Conservation (phyloP, 306 rosid genomes). For the Corylus heterophylla region DNA sequence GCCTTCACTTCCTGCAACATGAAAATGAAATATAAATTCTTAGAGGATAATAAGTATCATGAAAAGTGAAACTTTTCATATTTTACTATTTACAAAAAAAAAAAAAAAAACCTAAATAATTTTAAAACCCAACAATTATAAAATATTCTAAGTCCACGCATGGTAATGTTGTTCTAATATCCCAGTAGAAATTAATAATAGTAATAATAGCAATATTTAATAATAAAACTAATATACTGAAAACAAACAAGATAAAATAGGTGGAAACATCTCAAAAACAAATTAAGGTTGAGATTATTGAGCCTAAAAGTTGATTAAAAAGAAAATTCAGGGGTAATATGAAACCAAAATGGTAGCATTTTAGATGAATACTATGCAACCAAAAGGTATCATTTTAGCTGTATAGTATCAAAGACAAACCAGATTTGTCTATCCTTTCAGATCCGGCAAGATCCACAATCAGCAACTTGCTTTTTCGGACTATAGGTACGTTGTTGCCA, state of each 20-base stretch:
- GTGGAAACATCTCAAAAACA: background rate
- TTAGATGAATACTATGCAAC: background rate
- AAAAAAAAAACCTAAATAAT: background rate
- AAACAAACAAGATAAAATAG: background rate
- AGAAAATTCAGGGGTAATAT: background rate
- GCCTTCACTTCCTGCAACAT: conserved; percentile 67
- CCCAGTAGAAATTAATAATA: background rate
- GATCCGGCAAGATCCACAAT: conserved; percentile 81
- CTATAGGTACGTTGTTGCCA: conserved; percentile 41
- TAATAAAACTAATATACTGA: background rate
- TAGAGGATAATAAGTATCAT: background rate
- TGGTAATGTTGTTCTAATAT: background rate
- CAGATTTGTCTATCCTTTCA: conserved; percentile 73
- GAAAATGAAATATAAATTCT: conserved; percentile 10
- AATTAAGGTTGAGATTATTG: background rate
- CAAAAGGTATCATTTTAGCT: background rate
- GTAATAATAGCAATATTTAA: background rate
- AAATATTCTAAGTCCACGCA: background rate
- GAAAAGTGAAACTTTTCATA: background rate
- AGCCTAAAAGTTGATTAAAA: background rate
- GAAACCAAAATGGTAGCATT: background rate
- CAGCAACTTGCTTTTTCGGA: conserved; percentile 69
- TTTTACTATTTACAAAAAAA: background rate
- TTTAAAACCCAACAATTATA: background rate
- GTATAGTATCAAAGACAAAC: conserved; percentile 30